Conservation (phyloP, 148 eudicot genomes). For the Rhododendron henanense region DNA sequence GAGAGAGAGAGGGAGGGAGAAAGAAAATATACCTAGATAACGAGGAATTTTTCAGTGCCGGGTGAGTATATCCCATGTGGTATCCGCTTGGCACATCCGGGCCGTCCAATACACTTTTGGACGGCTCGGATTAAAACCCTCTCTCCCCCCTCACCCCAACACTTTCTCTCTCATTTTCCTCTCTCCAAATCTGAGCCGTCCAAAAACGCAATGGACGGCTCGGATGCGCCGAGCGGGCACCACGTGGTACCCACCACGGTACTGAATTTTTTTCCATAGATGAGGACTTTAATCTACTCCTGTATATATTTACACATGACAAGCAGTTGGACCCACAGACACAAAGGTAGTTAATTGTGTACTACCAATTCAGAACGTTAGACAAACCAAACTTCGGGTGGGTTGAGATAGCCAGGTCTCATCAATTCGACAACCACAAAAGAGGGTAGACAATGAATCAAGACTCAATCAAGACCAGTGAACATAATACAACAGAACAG, state of each 20-base stretch:
- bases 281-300: neutral
- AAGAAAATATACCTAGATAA: neutral
- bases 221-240: too few species aligned
- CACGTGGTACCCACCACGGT: too few species aligned
- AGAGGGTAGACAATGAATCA: neutral
- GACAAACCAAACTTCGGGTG: constrained; percentile 3
- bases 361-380: neutral
- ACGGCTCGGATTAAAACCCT: too few species aligned
- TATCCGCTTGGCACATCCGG: too few species aligned
- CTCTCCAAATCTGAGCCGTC: too few species aligned
- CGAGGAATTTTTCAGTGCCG: too few species aligned
- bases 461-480: neutral
- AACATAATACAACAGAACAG: neutral
- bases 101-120: too few species aligned
- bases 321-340: neutral
- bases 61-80: too few species aligned
- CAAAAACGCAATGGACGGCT: too few species aligned
- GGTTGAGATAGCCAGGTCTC: neutral
- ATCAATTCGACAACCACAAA: neutral
- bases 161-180: too few species aligned
- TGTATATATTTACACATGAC: neutral
- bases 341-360: neutral
- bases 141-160: too few species aligned
- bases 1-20: neutral
- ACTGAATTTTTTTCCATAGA: neutral